phyloP scores from a whole-genome alignment of 495 filamentous ascomycete genomes.

The Daldinia caldariorum region DNA sequence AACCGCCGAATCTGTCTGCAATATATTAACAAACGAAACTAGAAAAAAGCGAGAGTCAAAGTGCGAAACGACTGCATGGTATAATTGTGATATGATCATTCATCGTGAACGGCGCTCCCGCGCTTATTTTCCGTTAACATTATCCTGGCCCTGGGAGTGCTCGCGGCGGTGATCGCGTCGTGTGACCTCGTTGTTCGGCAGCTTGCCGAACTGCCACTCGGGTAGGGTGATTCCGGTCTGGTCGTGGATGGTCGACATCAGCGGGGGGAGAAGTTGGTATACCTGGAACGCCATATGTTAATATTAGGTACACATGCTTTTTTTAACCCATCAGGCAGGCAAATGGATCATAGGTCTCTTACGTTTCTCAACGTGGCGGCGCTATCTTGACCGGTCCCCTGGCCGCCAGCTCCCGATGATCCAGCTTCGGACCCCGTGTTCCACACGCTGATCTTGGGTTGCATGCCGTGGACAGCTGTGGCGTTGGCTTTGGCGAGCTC shows the following conservation, averaged over 20 bases:
- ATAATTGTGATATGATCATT: background rate
- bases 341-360: background rate
- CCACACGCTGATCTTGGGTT: constrained; percentile 90
- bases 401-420: constrained; percentile 44
- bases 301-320: constrained; percentile 13
- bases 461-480: constrained; percentile 74
- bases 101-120: background rate
- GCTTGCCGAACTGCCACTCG: constrained; percentile 70
- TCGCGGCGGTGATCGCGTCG: constrained; percentile 14
- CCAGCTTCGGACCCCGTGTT: constrained; percentile 71
- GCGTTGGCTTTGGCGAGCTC: constrained; percentile 76
- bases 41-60: background rate
- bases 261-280: constrained; percentile 80
- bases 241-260: constrained; percentile 83
- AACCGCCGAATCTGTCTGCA: background rate
- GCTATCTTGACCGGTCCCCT: constrained; percentile 48
- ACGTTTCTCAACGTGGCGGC: constrained; percentile 57
- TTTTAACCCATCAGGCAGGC: background rate
- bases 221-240: constrained; percentile 82
- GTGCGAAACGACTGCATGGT: background rate
- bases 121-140: constrained; percentile 26
- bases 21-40: background rate
- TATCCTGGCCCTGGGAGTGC: background rate
- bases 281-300: constrained; percentile 57
- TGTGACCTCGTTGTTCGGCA: constrained; percentile 45